Base-by-base conservation (phyloP, 306 rosid genomes). In the Acacia crassicarpa region DNA sequence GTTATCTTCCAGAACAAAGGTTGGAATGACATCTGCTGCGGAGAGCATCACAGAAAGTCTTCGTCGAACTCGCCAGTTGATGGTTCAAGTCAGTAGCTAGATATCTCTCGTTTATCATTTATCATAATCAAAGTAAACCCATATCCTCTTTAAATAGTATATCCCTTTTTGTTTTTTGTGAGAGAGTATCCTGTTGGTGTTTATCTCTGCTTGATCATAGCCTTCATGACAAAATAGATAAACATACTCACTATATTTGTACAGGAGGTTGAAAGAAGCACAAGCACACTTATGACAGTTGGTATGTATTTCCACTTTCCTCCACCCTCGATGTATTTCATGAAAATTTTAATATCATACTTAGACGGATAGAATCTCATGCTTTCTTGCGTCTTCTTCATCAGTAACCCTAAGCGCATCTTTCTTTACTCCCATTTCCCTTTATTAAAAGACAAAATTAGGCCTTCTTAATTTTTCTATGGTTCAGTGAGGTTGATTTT, bases 21-120 rank as follows among this genome's bases (percentile, higher is more conserved):
- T 91, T 67, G 96, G 98, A 76, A 95, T 95, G 97, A 95, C 97
- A 56, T 92, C 98, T 80, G 98, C 99, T 9, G 94, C 94, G 51
- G 99, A 93, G 81, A 91, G 97, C 92, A 93, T 95, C 76, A 95
- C 98, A 0, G 97, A 92, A 49, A 95, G 96, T 93, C 98, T 93
- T 61, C 94, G 96, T 10, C 94, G 96, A 6, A 86, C 97, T 44
- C 99, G 98, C 76, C 99, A 95, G 75, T 81, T 95, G 77, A 93
- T 92, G 98, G 96, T 90, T 86, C 98, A 93, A 96, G 98, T 93
- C 77, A 35, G 87, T 78, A 22, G 59, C 75, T 72, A 65, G 71
- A 51, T 77, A 12, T 25, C 22, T 58, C 43, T 38, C n/a, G 2
- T 40, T 76, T 70, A 44, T 49, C 44, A 11, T 32, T 74, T 70